Base-by-base conservation (phyloP, 306 rosid species). In the Fragaria vesca region DNA sequence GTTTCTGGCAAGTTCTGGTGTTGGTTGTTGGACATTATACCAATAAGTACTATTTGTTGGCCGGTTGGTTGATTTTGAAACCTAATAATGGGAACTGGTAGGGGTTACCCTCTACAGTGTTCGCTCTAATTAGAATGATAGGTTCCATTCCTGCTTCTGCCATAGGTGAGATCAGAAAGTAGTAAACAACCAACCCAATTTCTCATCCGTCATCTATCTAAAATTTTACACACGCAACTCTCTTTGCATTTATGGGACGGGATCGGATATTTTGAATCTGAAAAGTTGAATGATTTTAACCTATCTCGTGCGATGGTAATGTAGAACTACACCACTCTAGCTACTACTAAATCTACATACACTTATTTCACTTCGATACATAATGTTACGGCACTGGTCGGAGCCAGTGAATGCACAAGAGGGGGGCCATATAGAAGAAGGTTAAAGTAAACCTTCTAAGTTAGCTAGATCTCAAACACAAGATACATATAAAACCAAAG, bases 21-120 rank as follows among this genome's bases (percentile, higher is more conserved):
- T 21, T 61, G 77, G 91, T 89, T 75, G 91, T 78, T 79, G 86
- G 77, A 74, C 8, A 34, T 15, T 50, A 11, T 24, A 48, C 21
- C 38, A 65, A 61, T 80, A 61, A 78, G 84, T 73, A 60, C 47
- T 7, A 8, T 51, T n/a, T 40, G 76, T 67, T 58, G 48, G 48
- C 15, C 18, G 40, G 63, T 52, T 52, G 2, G 51, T 43, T 45
- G 51, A 75, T 55, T 76, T n/a, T 47, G 6, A 57, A 66, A 26
- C 46, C 36, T 71, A 76, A 66, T 63, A 82, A 50, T 21, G 67
- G 43, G 11, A 63, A 63, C 42, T 63, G 69, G 21, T 58, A 24
- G 17, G 12, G 65, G 34, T 58, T 58, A 34, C 68, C 43, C 8
- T 6, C 15, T 7, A 34, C 42, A 57, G 38, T 30, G 46, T 73